phyloP scores from a whole-genome alignment of 768 basidiomycete species.

The Termitomyces sp. region DNA sequence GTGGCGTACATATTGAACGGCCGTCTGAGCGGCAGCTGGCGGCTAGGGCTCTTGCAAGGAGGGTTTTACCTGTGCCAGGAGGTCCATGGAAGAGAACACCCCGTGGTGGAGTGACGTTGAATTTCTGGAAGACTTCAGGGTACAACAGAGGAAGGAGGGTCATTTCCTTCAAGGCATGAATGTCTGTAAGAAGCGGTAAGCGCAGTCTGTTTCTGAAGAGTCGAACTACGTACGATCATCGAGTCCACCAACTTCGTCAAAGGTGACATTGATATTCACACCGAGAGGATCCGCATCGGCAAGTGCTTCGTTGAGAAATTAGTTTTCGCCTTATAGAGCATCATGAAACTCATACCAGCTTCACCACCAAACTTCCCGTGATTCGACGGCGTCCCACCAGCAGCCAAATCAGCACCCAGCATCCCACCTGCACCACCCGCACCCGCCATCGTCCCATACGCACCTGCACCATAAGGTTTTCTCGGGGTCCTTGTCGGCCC shows the following conservation, averaged over 20 bases:
- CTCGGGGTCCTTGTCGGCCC: slow-evolving; percentile 62
- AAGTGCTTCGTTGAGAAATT: slow-evolving; percentile 46
- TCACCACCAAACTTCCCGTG: slow-evolving; percentile 82
- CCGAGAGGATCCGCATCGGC: slow-evolving; percentile 97
- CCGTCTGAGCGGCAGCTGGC: slow-evolving; percentile 88
- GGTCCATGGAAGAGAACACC: slow-evolving; percentile 98
- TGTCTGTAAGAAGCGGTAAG: slow-evolving; percentile 50
- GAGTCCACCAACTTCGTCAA: slow-evolving; percentile 94
- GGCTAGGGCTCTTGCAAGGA: slow-evolving; percentile 90
- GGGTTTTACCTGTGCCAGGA: slow-evolving; percentile 97
- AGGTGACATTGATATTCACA: slow-evolving; percentile 89
- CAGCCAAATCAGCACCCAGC: slow-evolving; percentile 60
- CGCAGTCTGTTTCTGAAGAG: neutral
- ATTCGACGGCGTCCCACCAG: slow-evolving; percentile 80
- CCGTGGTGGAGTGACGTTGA: slow-evolving; percentile 91
- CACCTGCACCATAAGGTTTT: slow-evolving; percentile 57
- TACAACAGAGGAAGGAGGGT: slow-evolving; percentile 92
- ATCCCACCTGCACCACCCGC: slow-evolving; percentile 46
- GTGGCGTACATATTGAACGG: slow-evolving; percentile 78
- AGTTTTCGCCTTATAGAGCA: slow-evolving; percentile 6
- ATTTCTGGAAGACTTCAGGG: slow-evolving; percentile 94
- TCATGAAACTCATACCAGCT: slow-evolving; percentile 36
- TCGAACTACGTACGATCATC: slow-evolving; percentile 71
- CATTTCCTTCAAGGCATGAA: slow-evolving; percentile 98
- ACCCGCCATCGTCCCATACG: slow-evolving; percentile 49